Conservation (phyloP, 1,139 yeast species). For the Geotrichum histeridarum region DNA sequence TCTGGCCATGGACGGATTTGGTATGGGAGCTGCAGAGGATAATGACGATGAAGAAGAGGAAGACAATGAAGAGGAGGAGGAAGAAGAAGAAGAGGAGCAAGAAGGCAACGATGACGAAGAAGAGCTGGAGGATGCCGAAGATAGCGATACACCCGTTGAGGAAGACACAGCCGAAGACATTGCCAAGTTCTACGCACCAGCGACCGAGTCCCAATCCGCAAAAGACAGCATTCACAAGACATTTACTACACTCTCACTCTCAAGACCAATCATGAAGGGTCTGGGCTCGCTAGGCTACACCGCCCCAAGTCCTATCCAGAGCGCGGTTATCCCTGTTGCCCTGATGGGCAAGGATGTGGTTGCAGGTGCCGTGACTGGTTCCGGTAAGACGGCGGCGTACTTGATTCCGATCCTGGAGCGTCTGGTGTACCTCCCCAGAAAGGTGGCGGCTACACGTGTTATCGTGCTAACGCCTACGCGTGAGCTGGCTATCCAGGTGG, state of each 20-base stretch:
- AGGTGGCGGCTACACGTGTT: slow-evolving; percentile 81
- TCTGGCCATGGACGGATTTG: slow-evolving; percentile 66
- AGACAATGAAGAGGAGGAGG: slow-evolving; percentile 32
- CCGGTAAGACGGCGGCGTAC: slow-evolving; percentile 98
- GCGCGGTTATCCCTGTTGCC: slow-evolving; percentile 90
- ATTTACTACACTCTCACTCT: slow-evolving; percentile 72
- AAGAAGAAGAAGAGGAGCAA: slow-evolving; percentile 28
- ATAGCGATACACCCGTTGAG: slow-evolving; percentile 23
- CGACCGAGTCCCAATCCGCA: slow-evolving; percentile 34
- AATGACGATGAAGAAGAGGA: slow-evolving; percentile 29
- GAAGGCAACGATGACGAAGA: slow-evolving; percentile 33
- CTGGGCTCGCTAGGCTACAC: slow-evolving; percentile 73
- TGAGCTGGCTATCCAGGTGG: slow-evolving; percentile 94
- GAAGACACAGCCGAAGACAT: slow-evolving; percentile 35
- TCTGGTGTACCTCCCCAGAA: slow-evolving; percentile 79
- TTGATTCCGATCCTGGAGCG: slow-evolving; percentile 94
- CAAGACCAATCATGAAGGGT: slow-evolving; percentile 86
- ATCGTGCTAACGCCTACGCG: slow-evolving; percentile 91
- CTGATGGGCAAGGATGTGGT: slow-evolving; percentile 88
- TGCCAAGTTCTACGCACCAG: slow-evolving; percentile 35
- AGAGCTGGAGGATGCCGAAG: slow-evolving; percentile 24
- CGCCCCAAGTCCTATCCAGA: slow-evolving; percentile 88
- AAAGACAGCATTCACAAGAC: slow-evolving; percentile 49
- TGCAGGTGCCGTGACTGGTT: slow-evolving; percentile 99
- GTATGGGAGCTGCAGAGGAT: slow-evolving; percentile 53